phyloP scores from a whole-genome alignment of 768 basidiomycete species.

The Amanita thiersii region DNA sequence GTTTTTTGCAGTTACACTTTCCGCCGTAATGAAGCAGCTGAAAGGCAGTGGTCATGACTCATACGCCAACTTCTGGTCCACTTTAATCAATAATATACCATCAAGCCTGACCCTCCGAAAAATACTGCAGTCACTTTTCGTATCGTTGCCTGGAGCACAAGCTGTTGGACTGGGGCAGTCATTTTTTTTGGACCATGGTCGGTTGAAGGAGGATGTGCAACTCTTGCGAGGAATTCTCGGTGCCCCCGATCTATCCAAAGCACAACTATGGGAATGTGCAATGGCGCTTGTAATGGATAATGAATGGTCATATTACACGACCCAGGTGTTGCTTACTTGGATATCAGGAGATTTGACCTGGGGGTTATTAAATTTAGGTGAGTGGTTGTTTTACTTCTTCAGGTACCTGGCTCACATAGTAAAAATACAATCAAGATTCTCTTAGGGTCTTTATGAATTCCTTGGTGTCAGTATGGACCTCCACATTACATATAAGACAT shows the following conservation, averaged over 20 bases:
- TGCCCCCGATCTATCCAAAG: constrained; percentile 25
- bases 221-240: constrained; percentile 53
- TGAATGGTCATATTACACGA: constrained; percentile 51
- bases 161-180: constrained; percentile 20
- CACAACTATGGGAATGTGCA: constrained; percentile 44
- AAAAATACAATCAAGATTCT: constrained; percentile 10
- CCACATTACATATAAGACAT: constrained; percentile 71
- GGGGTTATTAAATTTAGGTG: constrained; percentile 16
- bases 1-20: constrained; percentile 51
- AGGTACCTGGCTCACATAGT: background rate
- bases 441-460: constrained; percentile 39
- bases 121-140: constrained; percentile 52
- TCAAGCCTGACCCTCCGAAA: constrained; percentile 47
- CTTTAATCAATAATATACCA: constrained; percentile 35
- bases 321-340: constrained; percentile 69
- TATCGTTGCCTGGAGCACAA: constrained; percentile 30
- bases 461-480: constrained; percentile 62
- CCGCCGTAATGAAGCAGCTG: constrained; percentile 37
- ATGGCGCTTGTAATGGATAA: constrained; percentile 43
- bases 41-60: constrained; percentile 13
- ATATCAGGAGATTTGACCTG: constrained; percentile 31
- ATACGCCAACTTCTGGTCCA: constrained; percentile 46
- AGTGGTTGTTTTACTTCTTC: constrained; percentile 17
- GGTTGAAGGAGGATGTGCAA: constrained; percentile 44
- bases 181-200: constrained; percentile 25